phyloP scores from a whole-genome alignment of 2,329 filamentous ascomycete species.

The Paecilomyces sp. region DNA sequence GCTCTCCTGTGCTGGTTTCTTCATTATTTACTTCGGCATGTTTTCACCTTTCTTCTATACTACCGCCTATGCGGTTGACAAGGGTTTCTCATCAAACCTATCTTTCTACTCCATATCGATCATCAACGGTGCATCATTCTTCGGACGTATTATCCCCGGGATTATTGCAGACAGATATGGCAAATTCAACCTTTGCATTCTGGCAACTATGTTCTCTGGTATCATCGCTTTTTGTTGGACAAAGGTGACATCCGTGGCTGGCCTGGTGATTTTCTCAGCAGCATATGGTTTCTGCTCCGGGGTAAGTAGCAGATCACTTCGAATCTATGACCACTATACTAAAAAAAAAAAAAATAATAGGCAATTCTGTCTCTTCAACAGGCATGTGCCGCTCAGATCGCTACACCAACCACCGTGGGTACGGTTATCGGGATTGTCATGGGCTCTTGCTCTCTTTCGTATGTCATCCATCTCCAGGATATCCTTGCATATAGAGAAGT shows the following conservation, averaged over 20 bases:
- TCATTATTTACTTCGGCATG: conserved; percentile 31
- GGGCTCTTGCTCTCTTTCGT: conserved; percentile 38
- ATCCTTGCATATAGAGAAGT: not conserved
- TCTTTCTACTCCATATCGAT: conserved; percentile 33
- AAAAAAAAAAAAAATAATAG: conserved; percentile 22
- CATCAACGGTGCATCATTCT: conserved; percentile 31
- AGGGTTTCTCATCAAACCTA: conserved; percentile 20
- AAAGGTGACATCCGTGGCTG: conserved; percentile 33
- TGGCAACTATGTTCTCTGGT: conserved; percentile 23
- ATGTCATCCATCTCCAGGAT: conserved; percentile 11
- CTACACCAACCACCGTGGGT: conserved; percentile 31
- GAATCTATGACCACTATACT: not conserved
- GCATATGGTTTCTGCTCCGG: conserved; percentile 43
- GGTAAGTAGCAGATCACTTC: conserved; percentile 15
- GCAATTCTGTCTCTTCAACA: conserved; percentile 42
- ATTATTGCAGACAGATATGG: conserved; percentile 29
- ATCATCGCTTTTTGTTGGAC: conserved; percentile 42
- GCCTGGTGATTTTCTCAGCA: conserved; percentile 38
- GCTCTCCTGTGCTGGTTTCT: conserved; percentile 24
- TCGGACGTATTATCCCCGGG: conserved; percentile 29
- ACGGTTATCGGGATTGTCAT: conserved; percentile 37
- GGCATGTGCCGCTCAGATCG: conserved; percentile 39
- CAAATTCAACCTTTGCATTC: conserved; percentile 23
- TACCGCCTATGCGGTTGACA: conserved; percentile 19
- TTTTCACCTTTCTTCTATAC: conserved; percentile 34